Conservation (phyloP, 1,284 basidiomycete species). For the Ustilago sp. region DNA sequence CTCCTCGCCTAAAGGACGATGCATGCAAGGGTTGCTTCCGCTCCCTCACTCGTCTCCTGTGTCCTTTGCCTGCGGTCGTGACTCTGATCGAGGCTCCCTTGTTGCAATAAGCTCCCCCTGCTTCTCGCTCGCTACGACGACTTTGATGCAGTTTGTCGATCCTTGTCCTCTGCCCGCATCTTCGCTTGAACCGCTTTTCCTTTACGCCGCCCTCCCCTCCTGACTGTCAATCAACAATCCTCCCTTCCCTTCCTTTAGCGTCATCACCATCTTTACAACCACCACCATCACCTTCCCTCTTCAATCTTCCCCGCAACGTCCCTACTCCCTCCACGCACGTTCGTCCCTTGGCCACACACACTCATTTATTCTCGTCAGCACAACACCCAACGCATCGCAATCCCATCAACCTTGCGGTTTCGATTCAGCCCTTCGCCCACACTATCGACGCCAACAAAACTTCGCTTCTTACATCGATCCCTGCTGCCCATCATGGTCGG, state of each 20-base stretch:
- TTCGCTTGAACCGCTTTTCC: too few relatives aligned
- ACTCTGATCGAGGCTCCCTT: neutral
- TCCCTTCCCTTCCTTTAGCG: neutral
- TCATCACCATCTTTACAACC: conserved; percentile 21
- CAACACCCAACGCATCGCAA: neutral
- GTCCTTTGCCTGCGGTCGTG: neutral
- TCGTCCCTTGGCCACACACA: conserved; percentile 18
- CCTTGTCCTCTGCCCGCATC: conserved; percentile 3
- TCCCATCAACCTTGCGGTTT: neutral
- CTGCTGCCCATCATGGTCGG: conserved; percentile 28
- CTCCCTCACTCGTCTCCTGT: neutral
- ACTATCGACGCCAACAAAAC: neutral
- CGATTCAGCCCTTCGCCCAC: neutral
- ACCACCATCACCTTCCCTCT: conserved; percentile 14
- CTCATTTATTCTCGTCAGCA: conserved; percentile 17
- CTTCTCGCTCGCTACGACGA: neutral
- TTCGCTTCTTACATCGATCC: neutral
- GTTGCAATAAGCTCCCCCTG: neutral
- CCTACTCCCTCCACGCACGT: conserved; percentile 3
- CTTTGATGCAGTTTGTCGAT: conserved; percentile 32
- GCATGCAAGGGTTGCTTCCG: conserved; percentile 29
- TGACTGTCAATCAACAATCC: conserved; percentile 1
- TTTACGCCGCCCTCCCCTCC: neutral
- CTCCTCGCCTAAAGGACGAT: conserved; percentile 32
- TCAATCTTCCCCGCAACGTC: neutral